These are phyloP conservation scores for Xerocomus potaroensis DNA, from an alignment of 768 basidiomycete genomes.

Conservation along the genomic window DNA sequence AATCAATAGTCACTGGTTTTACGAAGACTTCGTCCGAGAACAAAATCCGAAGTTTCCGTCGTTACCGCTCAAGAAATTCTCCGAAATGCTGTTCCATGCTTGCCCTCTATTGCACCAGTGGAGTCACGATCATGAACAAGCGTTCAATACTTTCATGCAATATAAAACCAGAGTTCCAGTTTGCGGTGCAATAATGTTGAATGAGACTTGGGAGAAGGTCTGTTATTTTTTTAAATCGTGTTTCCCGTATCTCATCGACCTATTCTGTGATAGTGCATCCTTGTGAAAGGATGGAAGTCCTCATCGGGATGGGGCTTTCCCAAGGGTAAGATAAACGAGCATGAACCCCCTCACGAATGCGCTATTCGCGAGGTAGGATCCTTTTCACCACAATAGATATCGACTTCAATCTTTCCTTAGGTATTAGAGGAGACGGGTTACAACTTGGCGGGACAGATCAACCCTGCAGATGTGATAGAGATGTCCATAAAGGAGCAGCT, in stretches of 20 bases:
- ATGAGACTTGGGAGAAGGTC: constrained; percentile 91
- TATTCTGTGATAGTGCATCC: constrained; percentile 62
- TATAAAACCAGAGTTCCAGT: constrained; percentile 98
- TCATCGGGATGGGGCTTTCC: constrained; percentile 99
- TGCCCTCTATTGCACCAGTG: constrained; percentile 81
- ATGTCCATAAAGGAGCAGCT: constrained; percentile 86
- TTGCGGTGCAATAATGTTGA: constrained; percentile 96
- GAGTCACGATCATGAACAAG: constrained; percentile 80
- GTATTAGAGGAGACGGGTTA: constrained; percentile 97
- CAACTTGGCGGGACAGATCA: constrained; percentile 67
- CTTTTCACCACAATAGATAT: not conserved
- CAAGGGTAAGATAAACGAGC: constrained; percentile 98
- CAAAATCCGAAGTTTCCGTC: constrained; percentile 85
- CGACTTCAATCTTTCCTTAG: constrained; percentile 38
- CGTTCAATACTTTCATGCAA: constrained; percentile 86
- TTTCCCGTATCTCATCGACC: constrained; percentile 9
- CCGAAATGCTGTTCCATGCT: constrained; percentile 81
- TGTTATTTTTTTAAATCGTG: constrained; percentile 6
- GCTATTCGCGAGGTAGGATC: constrained; percentile 83
- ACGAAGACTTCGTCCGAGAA: constrained; percentile 97
- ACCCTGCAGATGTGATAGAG: constrained; percentile 69
- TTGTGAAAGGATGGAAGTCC: constrained; percentile 98
- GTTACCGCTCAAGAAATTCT: constrained; percentile 87
- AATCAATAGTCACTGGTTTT: constrained; percentile 89
- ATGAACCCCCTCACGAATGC: constrained; percentile 78